Percentiles rank a stretch among this genome's conserved stretches.
These are phyloP conservation scores for Fusarium beomiforme DNA, from an alignment of 2,329 filamentous ascomycete genomes.

Conservation along the genomic window DNA sequence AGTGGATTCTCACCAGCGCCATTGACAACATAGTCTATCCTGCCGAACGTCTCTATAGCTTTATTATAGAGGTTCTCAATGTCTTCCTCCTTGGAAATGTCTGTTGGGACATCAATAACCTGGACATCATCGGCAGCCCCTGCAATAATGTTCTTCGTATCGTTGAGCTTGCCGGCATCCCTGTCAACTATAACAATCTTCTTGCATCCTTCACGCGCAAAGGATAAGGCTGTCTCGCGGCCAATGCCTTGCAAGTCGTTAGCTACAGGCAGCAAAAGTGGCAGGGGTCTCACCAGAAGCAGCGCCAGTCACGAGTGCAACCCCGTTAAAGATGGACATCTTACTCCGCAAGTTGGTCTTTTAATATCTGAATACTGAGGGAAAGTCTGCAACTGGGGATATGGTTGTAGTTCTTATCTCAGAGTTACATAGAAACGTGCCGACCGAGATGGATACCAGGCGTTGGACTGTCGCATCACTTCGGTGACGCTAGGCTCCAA, in stretches of 20 bases:
- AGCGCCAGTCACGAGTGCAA: conserved; percentile 19
- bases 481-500: conserved; percentile 2
- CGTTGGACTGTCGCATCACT: no score
- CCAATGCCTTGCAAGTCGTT: conserved; percentile 1
- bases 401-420: neutral
- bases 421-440: neutral
- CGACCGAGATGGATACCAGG: neutral
- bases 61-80: neutral
- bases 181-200: neutral
- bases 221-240: neutral
- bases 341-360: accelerated
- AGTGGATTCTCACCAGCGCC: neutral
- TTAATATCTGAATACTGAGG: accelerated
- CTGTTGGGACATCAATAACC: neutral
- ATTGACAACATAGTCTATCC: conserved; percentile 20
- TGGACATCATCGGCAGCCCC: neutral
- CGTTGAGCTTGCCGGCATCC: neutral
- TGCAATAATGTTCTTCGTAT: neutral
- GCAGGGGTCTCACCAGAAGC: neutral
- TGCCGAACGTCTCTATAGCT: neutral
- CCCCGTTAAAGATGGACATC: conserved; percentile 16
- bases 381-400: neutral
- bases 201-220: conserved; percentile 1
- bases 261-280: neutral
- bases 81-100: conserved; percentile 9